Percentiles rank a stretch among this genome's conserved stretches.
Evolutionary conservation across 2,329 filamentous ascomycete species (phyloP).

Genomic region (Uncinocarpus reesii): DNA sequence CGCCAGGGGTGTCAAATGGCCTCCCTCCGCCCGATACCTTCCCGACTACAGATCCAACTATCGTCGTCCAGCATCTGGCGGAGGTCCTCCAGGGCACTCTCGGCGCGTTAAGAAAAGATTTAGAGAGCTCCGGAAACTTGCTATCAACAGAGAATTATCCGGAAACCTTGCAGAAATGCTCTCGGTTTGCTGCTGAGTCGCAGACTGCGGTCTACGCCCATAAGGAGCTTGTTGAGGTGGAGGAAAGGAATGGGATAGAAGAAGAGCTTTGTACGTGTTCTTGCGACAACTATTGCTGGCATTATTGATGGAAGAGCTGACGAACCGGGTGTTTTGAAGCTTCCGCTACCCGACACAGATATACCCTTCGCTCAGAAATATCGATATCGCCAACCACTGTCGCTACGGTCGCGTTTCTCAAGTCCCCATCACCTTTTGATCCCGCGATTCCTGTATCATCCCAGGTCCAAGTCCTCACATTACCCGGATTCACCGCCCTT

Average conservation of each 20-base stretch:
- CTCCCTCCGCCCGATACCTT: constrained; percentile 15
- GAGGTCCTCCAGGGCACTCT: constrained; percentile 63
- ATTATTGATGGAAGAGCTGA: not conserved
- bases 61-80: constrained; percentile 61
- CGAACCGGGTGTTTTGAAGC: constrained; percentile 18
- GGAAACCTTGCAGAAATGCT: constrained; percentile 79
- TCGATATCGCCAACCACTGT: constrained; percentile 64
- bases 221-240: constrained; percentile 47
- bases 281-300: not conserved
- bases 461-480: constrained; percentile 86
- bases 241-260: constrained; percentile 33
- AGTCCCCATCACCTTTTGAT: constrained; percentile 80
- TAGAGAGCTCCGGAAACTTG: constrained; percentile 71
- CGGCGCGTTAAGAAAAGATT: constrained; percentile 64
- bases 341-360: constrained; percentile 49
- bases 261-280: constrained; percentile 33
- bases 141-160: constrained; percentile 60
- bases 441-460: constrained; percentile 68
- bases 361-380: constrained; percentile 72
- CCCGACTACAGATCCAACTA: constrained; percentile 50
- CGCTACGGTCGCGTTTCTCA: constrained; percentile 76
- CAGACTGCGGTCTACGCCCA: constrained; percentile 85
- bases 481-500: constrained; percentile 68
- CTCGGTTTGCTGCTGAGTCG: constrained; percentile 77
- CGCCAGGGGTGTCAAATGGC: constrained; percentile 20